These are phyloP conservation scores for Ascochyta lentis DNA, from an alignment of 2,329 filamentous ascomycete species.

Conservation along the genomic window DNA sequence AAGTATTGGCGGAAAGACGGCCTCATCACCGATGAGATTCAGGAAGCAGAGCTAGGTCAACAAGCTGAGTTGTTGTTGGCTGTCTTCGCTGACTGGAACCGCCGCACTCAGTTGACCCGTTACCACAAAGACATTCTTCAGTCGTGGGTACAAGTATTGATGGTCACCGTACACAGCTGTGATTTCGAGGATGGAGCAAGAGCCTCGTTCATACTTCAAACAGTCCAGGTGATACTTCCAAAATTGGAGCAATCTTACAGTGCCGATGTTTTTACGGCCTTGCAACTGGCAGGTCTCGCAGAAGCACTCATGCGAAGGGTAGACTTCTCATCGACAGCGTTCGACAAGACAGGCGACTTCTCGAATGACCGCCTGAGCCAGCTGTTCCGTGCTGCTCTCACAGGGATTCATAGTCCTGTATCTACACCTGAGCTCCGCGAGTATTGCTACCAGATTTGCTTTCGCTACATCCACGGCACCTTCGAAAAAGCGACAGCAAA, in stretches of 20 bases:
- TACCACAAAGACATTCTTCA: conserved; percentile 72
- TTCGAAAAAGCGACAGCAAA: conserved; percentile 52
- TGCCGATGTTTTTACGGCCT: conserved; percentile 71
- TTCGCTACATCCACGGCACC: conserved; percentile 80
- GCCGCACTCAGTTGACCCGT: conserved; percentile 62
- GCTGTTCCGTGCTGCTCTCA: conserved; percentile 85
- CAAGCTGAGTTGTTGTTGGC: conserved; percentile 66
- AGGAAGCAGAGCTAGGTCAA: conserved; percentile 26
- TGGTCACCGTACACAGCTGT: conserved; percentile 82
- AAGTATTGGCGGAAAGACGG: conserved; percentile 63
- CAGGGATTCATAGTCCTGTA: conserved; percentile 76
- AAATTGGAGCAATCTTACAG: conserved; percentile 81
- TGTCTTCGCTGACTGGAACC: conserved; percentile 69
- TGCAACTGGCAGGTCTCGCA: conserved; percentile 78
- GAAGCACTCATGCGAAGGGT: conserved; percentile 75
- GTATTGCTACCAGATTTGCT: conserved; percentile 90
- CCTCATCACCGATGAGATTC: conserved; percentile 46
- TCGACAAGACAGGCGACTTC: conserved; percentile 66
- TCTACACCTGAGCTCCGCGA: conserved; percentile 76
- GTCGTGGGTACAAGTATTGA: conserved; percentile 84
- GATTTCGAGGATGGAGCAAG: conserved; percentile 76
- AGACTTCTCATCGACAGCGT: conserved; percentile 60
- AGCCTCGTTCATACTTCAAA: conserved; percentile 81
- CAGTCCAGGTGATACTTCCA: conserved; percentile 84
- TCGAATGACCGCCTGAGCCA: conserved; percentile 90